Conservation (phyloP, 2,329 filamentous ascomycete genomes). For the Pseudopyrenochaeta lycopersici region DNA sequence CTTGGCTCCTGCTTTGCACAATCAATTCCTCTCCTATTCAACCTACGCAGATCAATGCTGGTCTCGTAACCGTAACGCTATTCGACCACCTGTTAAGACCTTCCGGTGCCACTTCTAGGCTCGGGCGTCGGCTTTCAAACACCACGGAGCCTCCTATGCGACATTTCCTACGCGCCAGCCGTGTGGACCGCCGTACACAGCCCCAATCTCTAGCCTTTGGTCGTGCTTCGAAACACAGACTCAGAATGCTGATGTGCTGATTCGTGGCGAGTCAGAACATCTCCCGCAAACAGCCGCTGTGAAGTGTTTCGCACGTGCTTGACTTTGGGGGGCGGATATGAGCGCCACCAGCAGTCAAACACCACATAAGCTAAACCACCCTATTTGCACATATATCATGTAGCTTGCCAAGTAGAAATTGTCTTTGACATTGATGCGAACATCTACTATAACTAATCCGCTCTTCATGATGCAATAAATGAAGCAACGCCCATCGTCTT, state of each 20-base stretch:
- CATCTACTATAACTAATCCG: slow-evolving; percentile 27
- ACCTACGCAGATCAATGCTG: neutral
- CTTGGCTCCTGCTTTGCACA: neutral
- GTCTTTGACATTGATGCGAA: slow-evolving; percentile 33
- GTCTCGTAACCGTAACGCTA: neutral
- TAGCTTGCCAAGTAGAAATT: neutral
- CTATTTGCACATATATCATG: neutral
- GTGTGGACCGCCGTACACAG: slow-evolving; percentile 5
- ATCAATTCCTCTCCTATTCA: neutral
- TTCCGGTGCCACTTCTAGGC: slow-evolving; percentile 14
- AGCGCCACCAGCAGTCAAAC: neutral
- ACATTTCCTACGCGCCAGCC: slow-evolving; percentile 19
- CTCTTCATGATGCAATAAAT: slow-evolving; percentile 43
- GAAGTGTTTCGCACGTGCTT: slow-evolving; percentile 6
- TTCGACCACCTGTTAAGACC: neutral
- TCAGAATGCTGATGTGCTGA: slow-evolving; percentile 5
- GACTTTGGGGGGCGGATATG: neutral
- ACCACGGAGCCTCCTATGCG: slow-evolving; percentile 17
- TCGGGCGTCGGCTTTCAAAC: slow-evolving; percentile 17
- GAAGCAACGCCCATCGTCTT: slow-evolving; percentile 33
- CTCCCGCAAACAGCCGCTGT: slow-evolving; percentile 4
- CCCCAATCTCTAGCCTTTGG: slow-evolving; percentile 4
- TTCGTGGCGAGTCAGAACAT: neutral
- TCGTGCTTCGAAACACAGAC: neutral
- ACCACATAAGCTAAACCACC: neutral